Conservation (phyloP, 208 protist genomes). For the Acanthamoeba royreba region DNA sequence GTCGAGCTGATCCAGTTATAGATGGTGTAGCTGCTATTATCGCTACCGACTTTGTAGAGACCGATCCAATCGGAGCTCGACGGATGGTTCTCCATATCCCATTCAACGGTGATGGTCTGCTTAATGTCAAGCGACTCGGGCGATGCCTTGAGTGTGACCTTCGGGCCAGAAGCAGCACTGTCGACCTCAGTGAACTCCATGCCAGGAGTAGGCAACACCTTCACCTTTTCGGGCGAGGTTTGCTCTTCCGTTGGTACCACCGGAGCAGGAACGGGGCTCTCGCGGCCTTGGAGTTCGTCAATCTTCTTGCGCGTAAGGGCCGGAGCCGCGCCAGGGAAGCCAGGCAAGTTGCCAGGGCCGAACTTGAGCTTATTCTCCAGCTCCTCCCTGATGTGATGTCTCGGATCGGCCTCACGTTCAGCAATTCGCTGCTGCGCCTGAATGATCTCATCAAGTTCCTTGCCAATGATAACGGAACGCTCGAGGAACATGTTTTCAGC, state of each 20-base stretch:
- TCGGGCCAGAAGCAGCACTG: neutral
- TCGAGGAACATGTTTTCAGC: neutral
- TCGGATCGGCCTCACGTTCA: neutral
- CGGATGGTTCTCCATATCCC: neutral
- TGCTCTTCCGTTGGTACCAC: neutral
- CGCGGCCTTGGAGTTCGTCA: neutral
- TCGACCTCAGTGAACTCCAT: constrained; percentile 36
- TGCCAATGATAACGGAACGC: constrained; percentile 25
- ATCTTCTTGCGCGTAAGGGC: neutral
- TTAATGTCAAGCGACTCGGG: constrained; percentile 7
- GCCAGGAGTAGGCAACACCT: neutral
- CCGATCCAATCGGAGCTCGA: constrained; percentile 37
- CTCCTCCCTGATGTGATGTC: neutral
- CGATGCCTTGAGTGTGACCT: neutral
- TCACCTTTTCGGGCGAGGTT: neutral
- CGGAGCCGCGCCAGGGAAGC: constrained; percentile 6
- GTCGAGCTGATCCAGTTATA: constrained; percentile 21
- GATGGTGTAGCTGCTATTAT: neutral
- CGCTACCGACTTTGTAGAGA: neutral
- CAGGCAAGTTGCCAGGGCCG: constrained; percentile 27
- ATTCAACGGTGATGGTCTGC: neutral
- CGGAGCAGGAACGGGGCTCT: neutral
- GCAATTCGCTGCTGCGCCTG: neutral
- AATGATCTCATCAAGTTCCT: constrained; percentile 38
- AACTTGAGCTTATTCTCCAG: constrained; percentile 38